Evolutionary conservation across 257 asterid species (phyloP).

Genomic region (Galeopsis tetrahit): DNA sequence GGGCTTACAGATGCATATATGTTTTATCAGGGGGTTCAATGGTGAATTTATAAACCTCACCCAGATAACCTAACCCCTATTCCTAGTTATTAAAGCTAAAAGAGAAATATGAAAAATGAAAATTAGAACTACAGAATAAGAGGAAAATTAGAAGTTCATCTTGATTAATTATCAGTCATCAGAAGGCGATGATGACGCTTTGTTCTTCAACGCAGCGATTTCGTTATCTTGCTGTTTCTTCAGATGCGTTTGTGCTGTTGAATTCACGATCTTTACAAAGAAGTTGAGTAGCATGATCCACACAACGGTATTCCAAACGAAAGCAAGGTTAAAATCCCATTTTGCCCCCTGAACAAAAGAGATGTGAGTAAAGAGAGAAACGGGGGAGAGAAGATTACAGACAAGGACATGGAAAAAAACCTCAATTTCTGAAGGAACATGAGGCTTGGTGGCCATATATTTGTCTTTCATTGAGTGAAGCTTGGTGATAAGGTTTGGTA

Average conservation of each 20-base stretch:
- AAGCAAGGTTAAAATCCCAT: slow-evolving; percentile 78
- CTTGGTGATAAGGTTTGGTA: slow-evolving; percentile 59
- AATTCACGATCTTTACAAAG: slow-evolving; percentile 69
- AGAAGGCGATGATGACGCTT: slow-evolving; percentile 37
- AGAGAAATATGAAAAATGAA: not conserved
- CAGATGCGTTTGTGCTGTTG: slow-evolving; percentile 69
- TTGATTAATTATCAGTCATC: slow-evolving; percentile 28
- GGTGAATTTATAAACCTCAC: slow-evolving; percentile 35
- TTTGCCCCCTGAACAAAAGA: slow-evolving; percentile 49
- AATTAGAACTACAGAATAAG: not conserved
- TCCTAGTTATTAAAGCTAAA: slow-evolving; percentile 24
- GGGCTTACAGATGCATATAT: slow-evolving; percentile 21
- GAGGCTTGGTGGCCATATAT: slow-evolving; percentile 64
- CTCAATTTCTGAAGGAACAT: slow-evolving; percentile 58
- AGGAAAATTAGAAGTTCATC: slow-evolving; percentile 5
- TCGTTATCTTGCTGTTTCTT: slow-evolving; percentile 73
- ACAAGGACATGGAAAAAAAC: slow-evolving; percentile 39
- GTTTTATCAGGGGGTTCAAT: slow-evolving; percentile 35
- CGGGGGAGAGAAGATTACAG: slow-evolving; percentile 3
- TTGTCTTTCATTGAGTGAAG: slow-evolving; percentile 72
- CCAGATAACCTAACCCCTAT: slow-evolving; percentile 36
- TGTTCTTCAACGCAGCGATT: slow-evolving; percentile 55
- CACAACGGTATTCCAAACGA: slow-evolving; percentile 78
- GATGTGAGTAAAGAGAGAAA: not conserved
- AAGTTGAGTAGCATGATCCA: slow-evolving; percentile 85